phyloP scores from a whole-genome alignment of 116 monocot species.

The Thalassia testudinum region DNA sequence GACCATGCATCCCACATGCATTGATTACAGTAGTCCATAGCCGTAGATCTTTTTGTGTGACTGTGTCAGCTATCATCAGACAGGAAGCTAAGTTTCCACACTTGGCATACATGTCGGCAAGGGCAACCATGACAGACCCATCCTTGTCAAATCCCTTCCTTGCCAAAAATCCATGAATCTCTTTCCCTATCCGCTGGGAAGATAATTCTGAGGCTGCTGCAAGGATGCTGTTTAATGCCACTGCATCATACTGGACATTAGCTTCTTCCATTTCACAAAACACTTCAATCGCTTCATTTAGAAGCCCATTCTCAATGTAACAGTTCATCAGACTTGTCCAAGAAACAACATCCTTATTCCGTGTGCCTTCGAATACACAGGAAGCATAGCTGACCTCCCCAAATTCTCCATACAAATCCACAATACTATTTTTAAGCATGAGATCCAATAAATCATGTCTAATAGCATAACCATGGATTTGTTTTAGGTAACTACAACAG shows the following conservation, averaged over 20 bases:
- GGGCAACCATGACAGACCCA: conserved; percentile 25
- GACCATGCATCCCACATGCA: conserved; percentile 71
- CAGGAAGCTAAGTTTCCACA: conserved; percentile 49
- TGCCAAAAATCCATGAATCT: conserved; percentile 59
- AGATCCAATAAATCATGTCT: conserved; percentile 44
- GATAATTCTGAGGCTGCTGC: conserved; percentile 35
- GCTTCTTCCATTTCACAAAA: conserved; percentile 34
- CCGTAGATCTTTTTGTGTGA: conserved; percentile 36
- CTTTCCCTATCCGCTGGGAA: conserved; percentile 60
- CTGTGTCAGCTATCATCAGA: conserved; percentile 23
- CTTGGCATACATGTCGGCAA: conserved; percentile 73
- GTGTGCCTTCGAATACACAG: conserved; percentile 21
- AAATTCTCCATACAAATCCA: conserved; percentile 59
- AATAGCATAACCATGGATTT: conserved; percentile 57
- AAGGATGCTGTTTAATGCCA: conserved; percentile 44
- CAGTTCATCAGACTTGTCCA: conserved; percentile 82
- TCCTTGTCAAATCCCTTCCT: conserved; percentile 33
- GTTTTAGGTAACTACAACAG: conserved; percentile 27
- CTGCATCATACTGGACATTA: conserved; percentile 35
- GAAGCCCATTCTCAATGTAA: conserved; percentile 25
- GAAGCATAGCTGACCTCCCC: conserved; percentile 30
- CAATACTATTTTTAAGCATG: conserved; percentile 48
- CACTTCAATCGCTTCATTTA: conserved; percentile 41
- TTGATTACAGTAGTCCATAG: conserved; percentile 65
- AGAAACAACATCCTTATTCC: conserved; percentile 59